A percentile compares a stretch with the other conserved stretches of the same genome.
Conservation (phyloP, 352 stramenopile genomes). For the Blastocystis sp. region DNA sequence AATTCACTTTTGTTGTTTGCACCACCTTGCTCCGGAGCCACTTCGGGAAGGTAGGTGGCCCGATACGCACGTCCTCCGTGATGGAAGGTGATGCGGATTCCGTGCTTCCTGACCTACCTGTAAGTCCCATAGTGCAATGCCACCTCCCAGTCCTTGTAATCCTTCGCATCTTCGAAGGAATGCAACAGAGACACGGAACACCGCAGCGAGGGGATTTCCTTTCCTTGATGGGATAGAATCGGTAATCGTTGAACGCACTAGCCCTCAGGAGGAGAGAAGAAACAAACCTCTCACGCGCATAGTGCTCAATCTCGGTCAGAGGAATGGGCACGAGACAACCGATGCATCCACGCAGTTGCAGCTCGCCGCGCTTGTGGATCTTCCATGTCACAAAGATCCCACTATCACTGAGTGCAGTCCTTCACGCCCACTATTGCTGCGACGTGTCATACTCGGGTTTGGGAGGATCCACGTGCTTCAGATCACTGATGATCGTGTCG, state of each 20-base stretch:
- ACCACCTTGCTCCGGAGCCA: not conserved
- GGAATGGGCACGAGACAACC: slow-evolving; percentile 5
- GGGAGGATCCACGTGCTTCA: not conserved
- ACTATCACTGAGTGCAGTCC: not conserved
- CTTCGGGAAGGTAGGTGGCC: slow-evolving; percentile 10
- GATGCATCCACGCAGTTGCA: slow-evolving; percentile 14
- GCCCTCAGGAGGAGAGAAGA: not conserved
- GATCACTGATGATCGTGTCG: not conserved
- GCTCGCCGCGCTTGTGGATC: not conserved
- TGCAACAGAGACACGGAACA: slow-evolving; percentile 15
- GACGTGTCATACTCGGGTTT: not conserved
- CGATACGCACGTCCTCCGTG: not conserved
- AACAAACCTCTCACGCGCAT: not conserved
- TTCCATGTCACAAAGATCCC: slow-evolving; percentile 40
- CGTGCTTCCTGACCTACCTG: not conserved
- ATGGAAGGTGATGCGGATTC: slow-evolving; percentile 12
- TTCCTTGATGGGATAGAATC: not conserved
- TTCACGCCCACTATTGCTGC: not conserved
- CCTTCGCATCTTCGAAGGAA: slow-evolving; percentile 18
- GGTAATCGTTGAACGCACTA: slow-evolving; percentile 16
- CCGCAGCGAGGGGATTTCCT: not conserved
- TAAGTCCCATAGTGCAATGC: not conserved
- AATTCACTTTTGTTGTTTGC: not conserved
- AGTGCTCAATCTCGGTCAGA: not conserved
- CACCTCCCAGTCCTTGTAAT: slow-evolving; percentile 39